Conservation (phyloP, 129 eudicot species). For the Centaurea solstitialis region DNA sequence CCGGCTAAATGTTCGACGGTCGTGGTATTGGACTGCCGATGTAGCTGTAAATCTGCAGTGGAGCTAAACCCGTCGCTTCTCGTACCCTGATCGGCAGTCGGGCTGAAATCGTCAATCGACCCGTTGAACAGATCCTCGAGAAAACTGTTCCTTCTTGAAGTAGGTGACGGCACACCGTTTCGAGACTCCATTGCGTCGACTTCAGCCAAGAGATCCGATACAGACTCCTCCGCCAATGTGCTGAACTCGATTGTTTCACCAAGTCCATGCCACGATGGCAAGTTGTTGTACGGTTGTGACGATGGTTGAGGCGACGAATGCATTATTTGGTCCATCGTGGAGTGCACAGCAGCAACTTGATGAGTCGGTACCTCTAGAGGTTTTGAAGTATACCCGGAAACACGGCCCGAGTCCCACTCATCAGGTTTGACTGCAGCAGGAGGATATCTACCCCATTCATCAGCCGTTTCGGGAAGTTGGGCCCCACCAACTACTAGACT, state of each 20-base stretch:
- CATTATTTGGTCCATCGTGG: conserved; percentile 35
- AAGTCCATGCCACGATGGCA: conserved; percentile 60
- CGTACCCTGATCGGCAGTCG: conserved; percentile 49
- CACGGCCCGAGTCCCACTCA: conserved; percentile 45
- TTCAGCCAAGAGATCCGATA: conserved; percentile 91
- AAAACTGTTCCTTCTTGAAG: conserved; percentile 68
- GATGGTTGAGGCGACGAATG: conserved; percentile 36
- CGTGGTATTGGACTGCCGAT: conserved; percentile 32
- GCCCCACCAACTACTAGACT: conserved; percentile 48
- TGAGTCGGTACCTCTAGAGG: conserved; percentile 37
- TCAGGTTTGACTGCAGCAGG: conserved; percentile 40
- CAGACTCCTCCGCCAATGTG: conserved; percentile 93
- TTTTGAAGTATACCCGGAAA: conserved; percentile 35
- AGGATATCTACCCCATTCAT: conserved; percentile 71
- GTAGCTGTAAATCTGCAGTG: conserved; percentile 53
- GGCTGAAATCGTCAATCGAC: conserved; percentile 70
- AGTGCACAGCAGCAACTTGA: conserved; percentile 35
- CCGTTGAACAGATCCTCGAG: conserved; percentile 68
- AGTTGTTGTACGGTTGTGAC: conserved; percentile 20
- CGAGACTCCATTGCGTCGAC: conserved; percentile 98
- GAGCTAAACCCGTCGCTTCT: conserved; percentile 68
- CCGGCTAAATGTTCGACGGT: conserved; percentile 23
- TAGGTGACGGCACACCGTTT: conserved; percentile 74
- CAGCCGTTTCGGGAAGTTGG: conserved; percentile 55
- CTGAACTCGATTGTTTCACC: conserved; percentile 78